A percentile compares a stretch with the other conserved stretches of the same genome.
These are phyloP conservation scores for Asterochloris erici DNA, from an alignment of 139 green algal species.

Conservation along the genomic window DNA sequence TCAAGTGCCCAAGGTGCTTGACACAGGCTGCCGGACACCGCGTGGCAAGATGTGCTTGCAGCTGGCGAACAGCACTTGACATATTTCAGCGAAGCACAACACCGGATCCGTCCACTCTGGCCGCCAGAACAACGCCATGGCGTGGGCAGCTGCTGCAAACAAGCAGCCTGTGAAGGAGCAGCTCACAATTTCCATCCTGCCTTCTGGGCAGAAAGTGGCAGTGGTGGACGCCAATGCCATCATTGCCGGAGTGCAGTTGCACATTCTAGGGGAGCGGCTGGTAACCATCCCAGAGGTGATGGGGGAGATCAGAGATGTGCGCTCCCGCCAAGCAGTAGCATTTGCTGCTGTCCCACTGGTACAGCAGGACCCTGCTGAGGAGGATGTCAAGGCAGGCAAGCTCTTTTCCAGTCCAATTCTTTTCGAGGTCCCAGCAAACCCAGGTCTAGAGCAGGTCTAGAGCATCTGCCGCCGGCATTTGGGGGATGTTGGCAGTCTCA, in stretches of 20 bases:
- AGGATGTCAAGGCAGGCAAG: conserved; percentile 65
- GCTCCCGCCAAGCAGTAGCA: conserved; percentile 55
- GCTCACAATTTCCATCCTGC: too few relatives aligned
- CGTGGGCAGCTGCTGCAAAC: too few relatives aligned
- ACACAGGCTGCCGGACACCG: too few relatives aligned
- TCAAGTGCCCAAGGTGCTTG: too few relatives aligned
- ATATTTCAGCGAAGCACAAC: not conserved
- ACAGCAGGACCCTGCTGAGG: conserved; percentile 60
- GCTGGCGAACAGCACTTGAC: not conserved
- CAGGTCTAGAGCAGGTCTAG: not conserved
- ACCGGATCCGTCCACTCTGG: too few relatives aligned
- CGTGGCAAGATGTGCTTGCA: not conserved
- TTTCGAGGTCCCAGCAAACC: too few relatives aligned
- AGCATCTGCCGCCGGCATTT: not conserved
- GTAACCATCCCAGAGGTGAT: conserved; percentile 80
- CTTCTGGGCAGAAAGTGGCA: conserved; percentile 13
- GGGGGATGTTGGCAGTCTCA: not conserved
- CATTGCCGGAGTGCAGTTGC: conserved; percentile 64
- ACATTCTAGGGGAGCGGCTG: conserved; percentile 48
- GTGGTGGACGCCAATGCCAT: conserved; percentile 90
- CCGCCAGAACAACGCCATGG: too few relatives aligned
- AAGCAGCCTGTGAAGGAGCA: too few relatives aligned
- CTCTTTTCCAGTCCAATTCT: too few relatives aligned
- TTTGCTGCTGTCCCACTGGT: conserved; percentile 59
- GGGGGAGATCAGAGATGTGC: conserved; percentile 72